Evolutionary conservation across 352 stramenopile genomes (phyloP), one percentile per base, ranked within the genome.

Genomic region (Globisporangium cystogenes): DNA sequence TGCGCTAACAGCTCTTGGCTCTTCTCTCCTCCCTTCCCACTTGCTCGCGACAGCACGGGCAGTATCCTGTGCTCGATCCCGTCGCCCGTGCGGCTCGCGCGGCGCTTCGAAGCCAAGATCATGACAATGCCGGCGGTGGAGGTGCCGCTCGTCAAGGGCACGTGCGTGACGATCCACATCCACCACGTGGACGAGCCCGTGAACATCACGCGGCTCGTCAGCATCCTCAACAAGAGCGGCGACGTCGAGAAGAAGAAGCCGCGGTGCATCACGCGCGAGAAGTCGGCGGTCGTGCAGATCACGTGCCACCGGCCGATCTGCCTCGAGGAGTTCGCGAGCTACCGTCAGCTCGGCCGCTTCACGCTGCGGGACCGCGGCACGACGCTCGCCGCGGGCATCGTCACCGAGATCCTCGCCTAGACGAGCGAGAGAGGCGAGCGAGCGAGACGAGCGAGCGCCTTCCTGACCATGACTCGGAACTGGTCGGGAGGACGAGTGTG

Each of bases 91-190:
- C 72, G 70, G 10, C 71, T 87, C 7, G 84, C 81, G 18, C 74
- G 71, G 23, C 74, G 74, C 47, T 93, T 95, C 35, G 82, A 95
- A 58, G 83, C 83, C 46, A 91, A 95, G 76, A 95, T 95, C 60
- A 91, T 93, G 79, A 93, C 83, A 1, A 93, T 95, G 82, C 82
- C 85, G 0, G 70, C 77, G 4, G 76, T 95, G 14, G 80, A 95
- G 50, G 80, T 93, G 52, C 85, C 85, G 41, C 65, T 95, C 5
- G 82, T 95, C 24, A 93, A 93, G 57, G 85, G 85, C 45, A 86
- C 82, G 35, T 82, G 69, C 54, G 60, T 93, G 67, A 91, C 81
- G 44, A 84, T 93, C 54, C 82, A 95, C 64, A 78, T 93, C 57
- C 85, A 95, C 64, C 82, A 90, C 65, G 74, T 95, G 18, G 82